phyloP scores from a whole-genome alignment of 805 yeast species.

The Diddensiella transvaalensis region DNA sequence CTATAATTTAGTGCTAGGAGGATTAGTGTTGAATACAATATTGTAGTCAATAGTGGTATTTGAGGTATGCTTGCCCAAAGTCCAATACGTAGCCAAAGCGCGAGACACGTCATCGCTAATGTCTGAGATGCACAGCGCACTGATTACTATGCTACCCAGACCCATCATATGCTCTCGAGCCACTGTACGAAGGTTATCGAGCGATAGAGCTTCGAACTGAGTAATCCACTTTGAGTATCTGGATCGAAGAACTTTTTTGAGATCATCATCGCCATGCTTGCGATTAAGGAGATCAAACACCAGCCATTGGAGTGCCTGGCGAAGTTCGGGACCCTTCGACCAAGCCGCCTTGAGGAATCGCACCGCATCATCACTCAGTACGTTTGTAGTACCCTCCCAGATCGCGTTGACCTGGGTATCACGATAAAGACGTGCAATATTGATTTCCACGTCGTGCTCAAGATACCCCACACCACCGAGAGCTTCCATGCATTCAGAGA shows the following conservation, averaged over 20 bases:
- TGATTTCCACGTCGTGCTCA: conserved; percentile 31
- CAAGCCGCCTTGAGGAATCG: conserved; percentile 17
- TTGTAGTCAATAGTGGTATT: conserved; percentile 3
- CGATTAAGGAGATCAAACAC: neutral
- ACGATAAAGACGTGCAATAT: conserved; percentile 28
- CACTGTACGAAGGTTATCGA: conserved; percentile 6
- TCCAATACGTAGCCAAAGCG: conserved; percentile 12
- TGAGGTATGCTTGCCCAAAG: neutral
- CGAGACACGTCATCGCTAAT: conserved; percentile 6
- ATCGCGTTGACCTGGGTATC: conserved; percentile 33
- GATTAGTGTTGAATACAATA: conserved; percentile 7
- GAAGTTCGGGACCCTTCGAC: neutral
- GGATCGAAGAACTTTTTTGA: neutral
- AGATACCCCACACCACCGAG: conserved; percentile 33
- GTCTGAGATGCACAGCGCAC: conserved; percentile 10
- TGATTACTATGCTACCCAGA: conserved; percentile 12
- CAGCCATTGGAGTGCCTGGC: neutral
- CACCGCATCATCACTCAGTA: conserved; percentile 28
- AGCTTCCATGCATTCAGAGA: conserved; percentile 34
- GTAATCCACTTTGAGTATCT: conserved; percentile 7
- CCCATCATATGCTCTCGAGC: conserved; percentile 8
- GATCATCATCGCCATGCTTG: neutral
- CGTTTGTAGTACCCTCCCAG: conserved; percentile 36
- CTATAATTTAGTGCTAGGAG: no score
- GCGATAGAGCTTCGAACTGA: conserved; percentile 5